These are phyloP conservation scores for Limonium bicolor DNA, from an alignment of 148 eudicot genomes.

Conservation along the genomic window DNA sequence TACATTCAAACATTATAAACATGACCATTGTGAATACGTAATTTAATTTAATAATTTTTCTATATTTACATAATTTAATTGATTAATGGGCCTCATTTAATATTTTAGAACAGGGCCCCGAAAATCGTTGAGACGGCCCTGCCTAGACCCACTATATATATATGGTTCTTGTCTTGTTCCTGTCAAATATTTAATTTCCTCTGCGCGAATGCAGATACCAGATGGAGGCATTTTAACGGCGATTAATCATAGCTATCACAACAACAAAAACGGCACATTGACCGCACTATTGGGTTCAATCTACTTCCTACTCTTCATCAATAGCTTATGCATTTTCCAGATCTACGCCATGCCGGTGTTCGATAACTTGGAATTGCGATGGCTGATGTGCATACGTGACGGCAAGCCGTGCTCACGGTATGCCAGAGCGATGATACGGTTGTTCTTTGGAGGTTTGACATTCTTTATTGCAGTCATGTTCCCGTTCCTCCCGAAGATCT, in stretches of 20 bases:
- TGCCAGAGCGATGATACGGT: slow-evolving; percentile 19
- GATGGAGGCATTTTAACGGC: slow-evolving; percentile 12
- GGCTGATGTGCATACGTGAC: slow-evolving; percentile 8
- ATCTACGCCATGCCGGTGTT: slow-evolving; percentile 42
- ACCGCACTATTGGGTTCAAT: slow-evolving; percentile 17
- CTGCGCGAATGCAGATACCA: slow-evolving; percentile 23
- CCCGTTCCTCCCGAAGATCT: slow-evolving; percentile 38
- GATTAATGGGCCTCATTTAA: no score
- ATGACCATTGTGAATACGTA: no score
- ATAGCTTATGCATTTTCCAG: slow-evolving; percentile 33
- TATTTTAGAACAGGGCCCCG: no score
- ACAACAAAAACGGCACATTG: slow-evolving; percentile 10
- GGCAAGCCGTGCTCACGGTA: slow-evolving; percentile 26
- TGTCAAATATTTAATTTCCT: no score
- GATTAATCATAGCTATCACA: slow-evolving; percentile 10
- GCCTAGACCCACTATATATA: no score
- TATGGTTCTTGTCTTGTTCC: no score
- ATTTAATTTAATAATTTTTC: no score
- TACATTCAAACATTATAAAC: no score
- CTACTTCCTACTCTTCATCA: slow-evolving; percentile 22
- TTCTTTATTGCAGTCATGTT: slow-evolving; percentile 38
- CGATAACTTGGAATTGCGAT: slow-evolving; percentile 46
- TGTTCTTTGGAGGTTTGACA: slow-evolving; percentile 38
- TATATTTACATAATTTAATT: no score
- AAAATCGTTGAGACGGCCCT: no score